Evolutionary conservation across 2,329 filamentous ascomycete genomes (phyloP).

Genomic region (Aspergillus brasiliensis): DNA sequence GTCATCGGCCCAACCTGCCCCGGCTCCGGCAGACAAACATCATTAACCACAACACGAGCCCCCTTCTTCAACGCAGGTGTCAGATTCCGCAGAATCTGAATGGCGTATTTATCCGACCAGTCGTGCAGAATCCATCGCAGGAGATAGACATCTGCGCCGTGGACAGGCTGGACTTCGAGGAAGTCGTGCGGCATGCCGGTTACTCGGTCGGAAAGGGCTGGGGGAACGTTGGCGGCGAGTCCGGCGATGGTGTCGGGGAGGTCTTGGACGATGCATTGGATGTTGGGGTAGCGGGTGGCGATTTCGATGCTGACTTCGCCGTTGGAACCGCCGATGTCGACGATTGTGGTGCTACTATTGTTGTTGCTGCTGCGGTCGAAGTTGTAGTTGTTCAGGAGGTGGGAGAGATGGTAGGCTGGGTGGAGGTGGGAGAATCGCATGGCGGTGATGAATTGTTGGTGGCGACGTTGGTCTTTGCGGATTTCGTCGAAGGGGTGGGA

Average conservation of each 20-base stretch:
- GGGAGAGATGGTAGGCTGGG: background rate
- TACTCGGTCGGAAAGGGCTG: background rate
- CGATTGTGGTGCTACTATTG: background rate
- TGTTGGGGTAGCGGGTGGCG: background rate
- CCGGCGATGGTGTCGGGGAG: background rate
- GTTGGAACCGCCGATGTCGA: background rate
- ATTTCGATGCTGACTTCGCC: background rate
- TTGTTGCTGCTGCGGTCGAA: background rate
- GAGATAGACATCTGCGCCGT: background rate
- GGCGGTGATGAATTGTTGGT: background rate
- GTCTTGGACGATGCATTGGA: background rate
- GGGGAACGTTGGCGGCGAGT: background rate
- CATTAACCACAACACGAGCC: background rate
- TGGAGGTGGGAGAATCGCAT: background rate
- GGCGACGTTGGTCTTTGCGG: background rate
- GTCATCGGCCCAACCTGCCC: background rate
- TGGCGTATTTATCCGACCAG: background rate
- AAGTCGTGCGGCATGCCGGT: background rate
- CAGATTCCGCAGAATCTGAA: slow-evolving; percentile 2
- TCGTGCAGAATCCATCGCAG: slow-evolving; percentile 4
- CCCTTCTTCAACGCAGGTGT: background rate
- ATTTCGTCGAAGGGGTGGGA: background rate
- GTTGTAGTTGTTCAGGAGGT: background rate
- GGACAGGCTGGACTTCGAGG: background rate
- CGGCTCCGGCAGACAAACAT: background rate